Conservation (phyloP, 345 rosid species). For the Lenwebbia sp. region DNA sequence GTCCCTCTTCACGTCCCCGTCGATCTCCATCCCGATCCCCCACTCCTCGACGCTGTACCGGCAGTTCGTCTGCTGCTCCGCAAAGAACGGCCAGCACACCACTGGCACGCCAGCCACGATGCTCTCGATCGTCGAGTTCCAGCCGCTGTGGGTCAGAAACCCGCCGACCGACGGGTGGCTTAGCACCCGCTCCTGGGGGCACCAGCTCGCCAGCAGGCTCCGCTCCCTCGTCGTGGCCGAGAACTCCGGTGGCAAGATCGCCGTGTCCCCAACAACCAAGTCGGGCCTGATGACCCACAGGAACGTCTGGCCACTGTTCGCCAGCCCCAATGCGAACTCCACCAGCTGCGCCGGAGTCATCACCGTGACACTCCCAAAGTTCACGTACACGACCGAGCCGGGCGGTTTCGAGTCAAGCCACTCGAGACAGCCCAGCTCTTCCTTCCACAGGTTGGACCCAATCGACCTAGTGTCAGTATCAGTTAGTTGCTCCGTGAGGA, state of each 20-base stretch:
- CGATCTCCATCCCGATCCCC: slow-evolving; percentile 59
- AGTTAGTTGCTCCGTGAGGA: slow-evolving; percentile 7
- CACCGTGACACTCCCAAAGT: slow-evolving; percentile 57
- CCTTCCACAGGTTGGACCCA: slow-evolving; percentile 46
- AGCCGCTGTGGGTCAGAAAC: slow-evolving; percentile 49
- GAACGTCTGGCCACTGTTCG: slow-evolving; percentile 34
- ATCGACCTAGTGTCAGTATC: slow-evolving; percentile 5
- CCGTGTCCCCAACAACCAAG: slow-evolving; percentile 30
- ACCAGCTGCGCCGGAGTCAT: slow-evolving; percentile 24
- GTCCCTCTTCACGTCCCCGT: slow-evolving; percentile 38
- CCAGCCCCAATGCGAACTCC: slow-evolving; percentile 68
- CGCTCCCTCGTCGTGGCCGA: slow-evolving; percentile 18
- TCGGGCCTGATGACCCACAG: slow-evolving; percentile 57
- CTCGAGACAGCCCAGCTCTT: slow-evolving; percentile 29
- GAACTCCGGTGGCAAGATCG: slow-evolving; percentile 31
- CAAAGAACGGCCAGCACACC: slow-evolving; percentile 62
- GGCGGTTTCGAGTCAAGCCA: slow-evolving; percentile 38
- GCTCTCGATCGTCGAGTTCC: slow-evolving; percentile 60
- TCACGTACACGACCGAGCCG: slow-evolving; percentile 45
- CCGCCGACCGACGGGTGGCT: slow-evolving; percentile 42
- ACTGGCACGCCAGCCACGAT: slow-evolving; percentile 32
- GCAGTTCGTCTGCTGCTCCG: slow-evolving; percentile 53
- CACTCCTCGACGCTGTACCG: slow-evolving; percentile 29
- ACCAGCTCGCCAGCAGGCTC: slow-evolving; percentile 36
- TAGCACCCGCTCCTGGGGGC: slow-evolving; percentile 46